These are phyloP conservation scores for Pseudozyma sp. DNA, from an alignment of 1,284 basidiomycete genomes.

Conservation along the genomic window DNA sequence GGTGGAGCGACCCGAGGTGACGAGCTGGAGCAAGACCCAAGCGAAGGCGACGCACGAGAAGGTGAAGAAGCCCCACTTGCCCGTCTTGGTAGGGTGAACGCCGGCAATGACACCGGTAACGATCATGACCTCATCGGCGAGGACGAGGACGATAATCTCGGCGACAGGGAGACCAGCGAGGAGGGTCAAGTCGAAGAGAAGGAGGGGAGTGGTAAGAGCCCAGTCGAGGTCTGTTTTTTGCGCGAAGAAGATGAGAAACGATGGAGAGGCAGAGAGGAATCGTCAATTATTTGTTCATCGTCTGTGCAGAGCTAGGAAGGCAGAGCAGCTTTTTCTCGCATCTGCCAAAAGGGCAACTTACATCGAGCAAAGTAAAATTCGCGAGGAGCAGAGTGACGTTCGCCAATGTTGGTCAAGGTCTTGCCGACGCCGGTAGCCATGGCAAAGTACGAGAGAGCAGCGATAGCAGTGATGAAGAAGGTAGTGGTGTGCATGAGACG, in stretches of 20 bases:
- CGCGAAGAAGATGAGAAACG: neutral
- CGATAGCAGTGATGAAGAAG: slow-evolving; percentile 56
- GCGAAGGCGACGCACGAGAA: slow-evolving; percentile 52
- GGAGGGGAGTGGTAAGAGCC: slow-evolving; percentile 55
- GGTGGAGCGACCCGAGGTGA: slow-evolving; percentile 53
- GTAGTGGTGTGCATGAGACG: slow-evolving; percentile 57
- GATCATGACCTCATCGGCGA: slow-evolving; percentile 59
- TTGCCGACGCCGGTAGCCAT: slow-evolving; percentile 60
- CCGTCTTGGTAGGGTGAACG: slow-evolving; percentile 54
- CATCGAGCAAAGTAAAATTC: slow-evolving; percentile 59
- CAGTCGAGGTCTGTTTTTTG: slow-evolving; percentile 55
- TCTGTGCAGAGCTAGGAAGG: too few species aligned
- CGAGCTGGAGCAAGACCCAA: slow-evolving; percentile 47
- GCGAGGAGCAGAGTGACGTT: slow-evolving; percentile 30
- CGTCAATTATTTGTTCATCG: too few species aligned
- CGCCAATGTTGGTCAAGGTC: slow-evolving; percentile 31
- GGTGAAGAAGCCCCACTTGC: slow-evolving; percentile 60
- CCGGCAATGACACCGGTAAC: slow-evolving; percentile 57
- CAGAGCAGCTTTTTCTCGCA: neutral
- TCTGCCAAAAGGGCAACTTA: slow-evolving; percentile 14
- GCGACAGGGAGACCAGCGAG: slow-evolving; percentile 58
- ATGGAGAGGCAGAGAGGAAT: too few species aligned
- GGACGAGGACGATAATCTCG: slow-evolving; percentile 55
- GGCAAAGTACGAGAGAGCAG: slow-evolving; percentile 58
- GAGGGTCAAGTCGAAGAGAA: slow-evolving; percentile 58